A percentile compares a stretch with the other conserved stretches of the same genome.
Conservation (phyloP, 441 rosid species). For the Syzygium malaccense region DNA sequence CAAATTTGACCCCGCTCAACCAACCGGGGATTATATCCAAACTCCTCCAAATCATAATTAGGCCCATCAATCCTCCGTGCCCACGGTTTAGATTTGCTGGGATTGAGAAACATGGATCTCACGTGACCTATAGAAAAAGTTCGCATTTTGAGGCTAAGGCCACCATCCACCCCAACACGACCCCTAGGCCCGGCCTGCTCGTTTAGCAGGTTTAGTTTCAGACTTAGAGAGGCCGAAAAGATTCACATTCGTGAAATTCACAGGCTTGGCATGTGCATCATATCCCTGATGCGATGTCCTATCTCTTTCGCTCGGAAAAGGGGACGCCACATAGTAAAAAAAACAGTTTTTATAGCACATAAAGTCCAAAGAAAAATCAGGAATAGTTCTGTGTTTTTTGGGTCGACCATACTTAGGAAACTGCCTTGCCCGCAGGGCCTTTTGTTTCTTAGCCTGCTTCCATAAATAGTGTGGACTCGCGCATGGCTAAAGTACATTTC, state of each 20-base stretch:
- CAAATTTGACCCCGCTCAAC: too few relatives aligned
- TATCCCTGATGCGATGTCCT: too few relatives aligned
- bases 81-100: background rate
- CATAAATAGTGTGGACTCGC: background rate
- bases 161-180: background rate
- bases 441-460: background rate
- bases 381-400: rapidly evolving
- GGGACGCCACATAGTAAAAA: too few relatives aligned
- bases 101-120: background rate
- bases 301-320: too few relatives aligned
- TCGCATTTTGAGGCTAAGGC: background rate
- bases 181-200: background rate
- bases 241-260: too few relatives aligned
- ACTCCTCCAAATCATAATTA: background rate
- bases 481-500: background rate
- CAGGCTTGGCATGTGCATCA: too few relatives aligned
- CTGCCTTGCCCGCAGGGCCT: background rate
- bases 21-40: background rate
- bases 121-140: background rate
- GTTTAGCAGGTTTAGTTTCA: background rate
- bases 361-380: background rate
- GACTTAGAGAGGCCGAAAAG: too few relatives aligned
- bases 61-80: background rate
- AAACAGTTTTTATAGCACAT: background rate
- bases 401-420: background rate